These are phyloP conservation scores for Apiospora hydei DNA, from an alignment of 2,329 filamentous ascomycete genomes.

Conservation along the genomic window DNA sequence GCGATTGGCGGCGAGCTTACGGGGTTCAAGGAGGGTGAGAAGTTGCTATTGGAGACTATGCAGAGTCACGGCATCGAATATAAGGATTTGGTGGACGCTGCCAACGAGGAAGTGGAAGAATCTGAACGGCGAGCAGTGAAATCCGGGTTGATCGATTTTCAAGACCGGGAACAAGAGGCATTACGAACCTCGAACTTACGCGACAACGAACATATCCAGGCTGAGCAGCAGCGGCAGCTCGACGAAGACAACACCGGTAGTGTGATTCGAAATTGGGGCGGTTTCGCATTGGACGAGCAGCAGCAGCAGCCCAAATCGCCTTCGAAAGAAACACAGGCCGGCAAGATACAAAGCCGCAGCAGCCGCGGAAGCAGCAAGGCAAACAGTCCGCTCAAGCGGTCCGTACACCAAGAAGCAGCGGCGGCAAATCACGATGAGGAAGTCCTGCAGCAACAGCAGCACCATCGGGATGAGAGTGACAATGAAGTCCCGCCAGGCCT, in stretches of 20 bases:
- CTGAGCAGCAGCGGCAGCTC: slow-evolving; percentile 26
- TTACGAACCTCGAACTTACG: not conserved
- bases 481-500: slow-evolving; percentile 37
- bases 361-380: not conserved
- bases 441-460: slow-evolving; percentile 48
- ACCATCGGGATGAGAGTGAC: slow-evolving; percentile 40
- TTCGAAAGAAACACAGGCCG: not conserved
- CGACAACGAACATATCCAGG: not conserved
- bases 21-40: slow-evolving; percentile 67
- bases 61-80: slow-evolving; percentile 24
- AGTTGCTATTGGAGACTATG: slow-evolving; percentile 55
- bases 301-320: slow-evolving; percentile 1
- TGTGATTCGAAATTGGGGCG: slow-evolving; percentile 45
- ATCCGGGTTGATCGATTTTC: not conserved
- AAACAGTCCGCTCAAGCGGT: not conserved
- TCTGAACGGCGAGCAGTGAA: slow-evolving; percentile 26
- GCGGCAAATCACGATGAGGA: slow-evolving; percentile 37
- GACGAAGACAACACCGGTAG: slow-evolving; percentile 41
- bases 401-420: slow-evolving; percentile 31
- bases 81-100: slow-evolving; percentile 28
- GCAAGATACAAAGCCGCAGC: not conserved
- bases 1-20: slow-evolving; percentile 78
- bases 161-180: not conserved
- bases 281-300: slow-evolving; percentile 31
- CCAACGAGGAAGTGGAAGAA: slow-evolving; percentile 31